These are phyloP conservation scores for Lactarius psammicola DNA, from an alignment of 768 basidiomycete genomes.

Conservation along the genomic window DNA sequence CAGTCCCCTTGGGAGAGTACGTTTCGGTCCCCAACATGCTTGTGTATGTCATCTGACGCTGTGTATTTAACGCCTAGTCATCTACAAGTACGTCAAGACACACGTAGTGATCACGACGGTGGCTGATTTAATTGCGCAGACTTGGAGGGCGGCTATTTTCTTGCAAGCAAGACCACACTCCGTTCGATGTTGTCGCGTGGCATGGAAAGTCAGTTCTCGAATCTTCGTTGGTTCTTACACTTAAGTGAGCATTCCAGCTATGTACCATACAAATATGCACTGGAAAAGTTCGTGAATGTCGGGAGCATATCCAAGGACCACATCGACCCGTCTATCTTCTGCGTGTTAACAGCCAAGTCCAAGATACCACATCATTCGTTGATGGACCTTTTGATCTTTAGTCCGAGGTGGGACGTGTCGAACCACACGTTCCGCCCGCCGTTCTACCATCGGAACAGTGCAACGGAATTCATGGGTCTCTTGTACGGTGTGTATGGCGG, in stretches of 20 bases:
- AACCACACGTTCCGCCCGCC: conserved; percentile 58
- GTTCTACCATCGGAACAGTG: conserved; percentile 65
- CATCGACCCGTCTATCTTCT: conserved; percentile 68
- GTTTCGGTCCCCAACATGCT: conserved; percentile 27
- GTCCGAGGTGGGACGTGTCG: conserved; percentile 64
- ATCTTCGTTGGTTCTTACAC: background rate
- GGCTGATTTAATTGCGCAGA: conserved; percentile 34
- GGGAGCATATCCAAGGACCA: conserved; percentile 68
- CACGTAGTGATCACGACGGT: background rate
- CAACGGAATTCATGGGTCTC: conserved; percentile 64
- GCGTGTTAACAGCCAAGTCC: conserved; percentile 64
- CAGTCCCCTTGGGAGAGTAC: conserved; percentile 57
- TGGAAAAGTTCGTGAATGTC: conserved; percentile 62
- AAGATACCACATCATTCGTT: conserved; percentile 57
- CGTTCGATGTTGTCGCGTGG: conserved; percentile 74
- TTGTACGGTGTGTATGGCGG: conserved; percentile 64
- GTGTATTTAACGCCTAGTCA: conserved; percentile 50
- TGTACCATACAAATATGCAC: conserved; percentile 63
- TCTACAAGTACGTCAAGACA: conserved; percentile 3
- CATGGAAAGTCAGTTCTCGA: conserved; percentile 53
- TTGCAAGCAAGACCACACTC: conserved; percentile 60
- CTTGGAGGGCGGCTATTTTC: conserved; percentile 53
- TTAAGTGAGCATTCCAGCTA: conserved; percentile 41
- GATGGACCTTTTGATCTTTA: conserved; percentile 64
- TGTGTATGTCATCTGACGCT: background rate